phyloP scores from a whole-genome alignment of 768 basidiomycete genomes.

The Lactifluus piperatus region DNA sequence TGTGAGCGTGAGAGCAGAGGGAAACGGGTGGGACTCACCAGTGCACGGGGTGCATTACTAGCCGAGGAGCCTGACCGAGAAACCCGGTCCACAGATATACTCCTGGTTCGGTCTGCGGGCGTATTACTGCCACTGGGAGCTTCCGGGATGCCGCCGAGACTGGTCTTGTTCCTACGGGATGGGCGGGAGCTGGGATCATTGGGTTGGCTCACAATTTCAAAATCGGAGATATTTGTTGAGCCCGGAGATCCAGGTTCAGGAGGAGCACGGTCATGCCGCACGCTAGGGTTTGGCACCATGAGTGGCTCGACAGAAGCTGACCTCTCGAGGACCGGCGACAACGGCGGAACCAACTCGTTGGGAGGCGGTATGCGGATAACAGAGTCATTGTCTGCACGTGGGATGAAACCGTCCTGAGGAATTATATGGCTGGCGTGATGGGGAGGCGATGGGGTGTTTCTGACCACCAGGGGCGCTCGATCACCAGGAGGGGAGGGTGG shows the following conservation, averaged over 20 bases:
- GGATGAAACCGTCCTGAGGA: conserved; percentile 18
- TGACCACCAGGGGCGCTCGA: conserved; percentile 3
- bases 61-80: conserved; percentile 11
- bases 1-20: neutral
- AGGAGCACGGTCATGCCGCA: conserved; percentile 4
- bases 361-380: conserved; percentile 20
- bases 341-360: conserved; percentile 10
- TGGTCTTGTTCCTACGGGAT: conserved; percentile 10
- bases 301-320: conserved; percentile 6
- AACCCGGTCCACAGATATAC: conserved; percentile 4
- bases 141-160: conserved; percentile 18
- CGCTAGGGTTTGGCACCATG: conserved; percentile 17
- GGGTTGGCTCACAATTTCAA: conserved; percentile 20
- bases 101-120: conserved; percentile 12
- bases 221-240: conserved; percentile 21
- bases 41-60: neutral
- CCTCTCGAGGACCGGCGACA: neutral
- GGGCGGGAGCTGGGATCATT: conserved; percentile 5
- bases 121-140: conserved; percentile 16
- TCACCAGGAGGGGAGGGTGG: neutral
- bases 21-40: neutral
- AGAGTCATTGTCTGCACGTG: conserved; percentile 10
- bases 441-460: conserved; percentile 2
- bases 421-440: conserved; percentile 15
- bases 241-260: conserved; percentile 15